Conservation (phyloP, 768 basidiomycete species). For the Pleurotus giganteus region DNA sequence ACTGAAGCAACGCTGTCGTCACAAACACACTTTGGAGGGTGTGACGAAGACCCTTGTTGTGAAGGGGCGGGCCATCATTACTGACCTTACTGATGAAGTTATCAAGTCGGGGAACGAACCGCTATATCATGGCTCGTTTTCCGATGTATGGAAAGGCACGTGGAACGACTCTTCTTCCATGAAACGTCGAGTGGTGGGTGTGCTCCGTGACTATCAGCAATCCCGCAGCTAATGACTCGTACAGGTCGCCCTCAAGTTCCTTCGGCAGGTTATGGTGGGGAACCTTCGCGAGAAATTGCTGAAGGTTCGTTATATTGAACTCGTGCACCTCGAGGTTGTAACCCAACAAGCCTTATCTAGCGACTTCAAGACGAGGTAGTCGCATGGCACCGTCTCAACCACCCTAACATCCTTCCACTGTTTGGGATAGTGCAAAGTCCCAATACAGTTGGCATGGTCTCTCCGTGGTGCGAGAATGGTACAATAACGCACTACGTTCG, state of each 20-base stretch:
- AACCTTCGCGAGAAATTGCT: constrained; percentile 51
- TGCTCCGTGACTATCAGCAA: neutral
- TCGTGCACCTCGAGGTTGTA: neutral
- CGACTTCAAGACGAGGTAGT: constrained; percentile 54
- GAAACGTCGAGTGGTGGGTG: constrained; percentile 30
- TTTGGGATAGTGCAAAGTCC: constrained; percentile 52
- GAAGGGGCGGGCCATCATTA: constrained; percentile 45
- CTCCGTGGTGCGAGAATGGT: constrained; percentile 62
- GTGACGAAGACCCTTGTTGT: constrained; percentile 56
- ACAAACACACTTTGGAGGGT: constrained; percentile 51
- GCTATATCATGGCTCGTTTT: constrained; percentile 53
- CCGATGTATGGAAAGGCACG: constrained; percentile 59
- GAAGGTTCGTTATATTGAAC: constrained; percentile 39
- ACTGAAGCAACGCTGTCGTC: constrained; percentile 54
- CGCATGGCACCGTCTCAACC: constrained; percentile 57
- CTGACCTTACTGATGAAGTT: constrained; percentile 58
- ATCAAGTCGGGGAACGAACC: constrained; percentile 43
- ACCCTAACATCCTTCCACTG: constrained; percentile 52
- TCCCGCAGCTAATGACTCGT: neutral
- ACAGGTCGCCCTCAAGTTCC: constrained; percentile 57
- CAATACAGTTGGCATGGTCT: constrained; percentile 60
- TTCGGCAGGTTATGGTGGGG: constrained; percentile 50
- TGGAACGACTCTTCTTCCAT: constrained; percentile 49
- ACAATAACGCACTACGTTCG: constrained; percentile 50
- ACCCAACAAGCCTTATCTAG: constrained; percentile 25